These are phyloP conservation scores for Heliosperma pusillum DNA, from an alignment of 148 eudicot species.

Conservation along the genomic window DNA sequence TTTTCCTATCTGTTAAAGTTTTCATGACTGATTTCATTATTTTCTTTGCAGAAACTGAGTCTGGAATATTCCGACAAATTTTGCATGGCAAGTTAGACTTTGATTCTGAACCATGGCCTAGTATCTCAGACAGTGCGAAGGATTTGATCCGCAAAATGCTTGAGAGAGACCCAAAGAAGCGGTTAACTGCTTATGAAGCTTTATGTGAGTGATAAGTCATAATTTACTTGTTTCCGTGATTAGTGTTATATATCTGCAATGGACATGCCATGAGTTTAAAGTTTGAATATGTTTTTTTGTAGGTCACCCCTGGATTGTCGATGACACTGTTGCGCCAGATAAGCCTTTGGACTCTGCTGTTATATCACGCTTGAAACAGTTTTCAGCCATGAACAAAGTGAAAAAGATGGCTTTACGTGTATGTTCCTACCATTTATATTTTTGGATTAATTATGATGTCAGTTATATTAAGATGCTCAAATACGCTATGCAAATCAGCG, in stretches of 20 bases:
- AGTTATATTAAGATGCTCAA: background rate
- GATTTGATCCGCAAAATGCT: slow-evolving; percentile 76
- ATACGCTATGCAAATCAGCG: background rate
- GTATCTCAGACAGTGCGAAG: slow-evolving; percentile 66
- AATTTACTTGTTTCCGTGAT: background rate
- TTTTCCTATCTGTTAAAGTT: background rate
- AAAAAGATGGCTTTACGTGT: slow-evolving; percentile 81
- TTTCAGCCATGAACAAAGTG: slow-evolving; percentile 79
- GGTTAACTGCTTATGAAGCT: slow-evolving; percentile 65
- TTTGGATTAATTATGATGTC: background rate
- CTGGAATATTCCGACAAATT: slow-evolving; percentile 74
- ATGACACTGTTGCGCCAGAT: slow-evolving; percentile 67
- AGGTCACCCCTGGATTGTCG: slow-evolving; percentile 86
- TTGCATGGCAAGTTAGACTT: slow-evolving; percentile 69
- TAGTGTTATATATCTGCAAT: background rate
- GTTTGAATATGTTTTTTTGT: slow-evolving; percentile 12
- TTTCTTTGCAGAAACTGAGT: slow-evolving; percentile 51
- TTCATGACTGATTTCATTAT: background rate
- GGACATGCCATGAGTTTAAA: background rate
- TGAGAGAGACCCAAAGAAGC: slow-evolving; percentile 53
- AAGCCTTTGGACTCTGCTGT: slow-evolving; percentile 76
- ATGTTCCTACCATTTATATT: slow-evolving; percentile 25
- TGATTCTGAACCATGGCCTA: slow-evolving; percentile 71
- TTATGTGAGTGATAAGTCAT: slow-evolving; percentile 49
- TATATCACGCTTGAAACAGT: slow-evolving; percentile 67